Evolutionary conservation across 441 rosid genomes (phyloP).

Genomic region (Theobroma grandiflorum): DNA sequence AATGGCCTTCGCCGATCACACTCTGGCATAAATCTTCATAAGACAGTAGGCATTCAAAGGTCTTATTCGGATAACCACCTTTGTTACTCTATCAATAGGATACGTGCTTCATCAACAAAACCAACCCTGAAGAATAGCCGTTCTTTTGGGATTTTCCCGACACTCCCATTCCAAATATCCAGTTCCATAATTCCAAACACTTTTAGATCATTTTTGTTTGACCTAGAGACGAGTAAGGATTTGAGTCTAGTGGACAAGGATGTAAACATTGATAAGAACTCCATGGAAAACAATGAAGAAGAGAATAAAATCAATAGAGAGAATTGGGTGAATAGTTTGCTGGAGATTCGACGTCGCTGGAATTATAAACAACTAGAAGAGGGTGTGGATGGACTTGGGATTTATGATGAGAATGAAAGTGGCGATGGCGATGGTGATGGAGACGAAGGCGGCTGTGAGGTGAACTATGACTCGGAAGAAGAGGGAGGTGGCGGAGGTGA

Average conservation of each 20-base stretch:
- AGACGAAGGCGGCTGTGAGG: constrained; percentile 55
- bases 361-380: constrained; percentile 45
- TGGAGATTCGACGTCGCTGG: constrained; percentile 70
- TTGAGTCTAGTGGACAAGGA: constrained; percentile 39
- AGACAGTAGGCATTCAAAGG: constrained; percentile 50
- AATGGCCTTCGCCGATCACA: constrained; percentile 58
- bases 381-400: constrained; percentile 33
- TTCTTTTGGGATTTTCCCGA: constrained; percentile 58
- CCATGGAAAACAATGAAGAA: constrained; percentile 36
- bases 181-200: constrained; percentile 59
- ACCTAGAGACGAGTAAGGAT: constrained; percentile 59
- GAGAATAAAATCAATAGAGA: constrained; percentile 51
- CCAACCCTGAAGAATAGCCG: constrained; percentile 62
- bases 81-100: constrained; percentile 47
- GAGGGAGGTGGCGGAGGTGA: constrained; percentile 35
- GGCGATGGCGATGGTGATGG: constrained; percentile 39
- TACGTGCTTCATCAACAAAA: constrained; percentile 48
- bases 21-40: constrained; percentile 56
- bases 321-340: constrained; percentile 78
- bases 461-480: constrained; percentile 55
- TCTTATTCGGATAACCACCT: constrained; percentile 76
- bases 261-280: constrained; percentile 29
- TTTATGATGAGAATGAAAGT: constrained; percentile 31
- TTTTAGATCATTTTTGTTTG: constrained; percentile 59
- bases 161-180: constrained; percentile 59